Base-by-base conservation (phyloP, 2,329 filamentous ascomycete species). In the Ilyonectria sp. region DNA sequence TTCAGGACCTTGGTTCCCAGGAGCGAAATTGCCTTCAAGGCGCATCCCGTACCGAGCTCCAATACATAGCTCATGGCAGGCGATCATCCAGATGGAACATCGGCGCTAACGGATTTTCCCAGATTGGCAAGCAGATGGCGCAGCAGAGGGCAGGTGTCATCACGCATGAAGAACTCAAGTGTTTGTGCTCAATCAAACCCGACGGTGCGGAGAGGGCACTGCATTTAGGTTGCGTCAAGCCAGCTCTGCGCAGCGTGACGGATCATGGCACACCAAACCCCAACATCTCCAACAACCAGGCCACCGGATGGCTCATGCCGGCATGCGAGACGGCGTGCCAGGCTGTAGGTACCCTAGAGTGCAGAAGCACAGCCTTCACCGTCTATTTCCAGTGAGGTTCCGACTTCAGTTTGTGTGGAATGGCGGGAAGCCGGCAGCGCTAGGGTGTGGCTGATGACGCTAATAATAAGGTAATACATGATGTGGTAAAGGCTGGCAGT, bases 371-470 rank as follows among this genome's bases (percentile, higher is more conserved):
- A 61, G 64, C 65, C 73, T 69, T 72, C 67, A 74, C 69, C 70
- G 64, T 71, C 53, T 65, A 60, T 75, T 71, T 49, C 44, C 55
- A 54, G 55, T 60, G 60, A 67, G 58, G 64, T 55, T 43, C 37
- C 35, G 60, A 35, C 54, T 60, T 63, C 46, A 29, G 57, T 62
- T 68, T 71, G 72, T 70, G 66, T 73, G 72, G 69, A 60, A 69
- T 69, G 63, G 67, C 73, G 74, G 74, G 73, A 76, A 63, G 69
- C 65, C 73, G 71, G 68, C 64, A 68, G 64, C 68, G 69, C 69
- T 73, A 76, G 74, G 72, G 61, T 73, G 74, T 76, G 71, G 72
- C 74, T 74, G 61, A 72, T 68, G 71, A 70, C 72, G 66, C 72
- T 76, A 74, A 72, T 65, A 68, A 68, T 74, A 72, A 66, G 63